These are phyloP conservation scores for Dalbergia cochinchinensis DNA, from an alignment of 306 rosid genomes.

Conservation along the genomic window DNA sequence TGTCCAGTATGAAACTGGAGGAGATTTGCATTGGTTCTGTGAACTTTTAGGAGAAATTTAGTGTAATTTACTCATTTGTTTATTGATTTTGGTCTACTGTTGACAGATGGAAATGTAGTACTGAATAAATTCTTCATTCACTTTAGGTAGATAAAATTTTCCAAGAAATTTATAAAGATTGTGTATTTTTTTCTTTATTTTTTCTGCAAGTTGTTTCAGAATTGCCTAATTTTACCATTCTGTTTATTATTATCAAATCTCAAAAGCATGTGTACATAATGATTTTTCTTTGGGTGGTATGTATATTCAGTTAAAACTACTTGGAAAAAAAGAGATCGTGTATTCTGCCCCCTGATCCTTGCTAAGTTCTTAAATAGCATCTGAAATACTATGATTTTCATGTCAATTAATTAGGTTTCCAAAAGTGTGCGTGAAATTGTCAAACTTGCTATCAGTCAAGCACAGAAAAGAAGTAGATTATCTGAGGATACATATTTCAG, in stretches of 20 bases:
- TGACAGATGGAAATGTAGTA: conserved; percentile 18
- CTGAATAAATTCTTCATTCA: conserved; percentile 12
- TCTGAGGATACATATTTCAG: conserved; percentile 77
- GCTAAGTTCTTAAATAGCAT: neutral
- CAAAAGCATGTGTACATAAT: conserved; percentile 17
- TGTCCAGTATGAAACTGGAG: conserved; percentile 16
- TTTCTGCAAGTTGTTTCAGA: conserved; percentile 17
- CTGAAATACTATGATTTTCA: conserved; percentile 29
- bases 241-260: conserved; percentile 26
- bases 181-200: neutral
- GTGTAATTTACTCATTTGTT: neutral
- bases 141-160: conserved; percentile 11
- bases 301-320: conserved; percentile 32
- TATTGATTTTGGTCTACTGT: neutral
- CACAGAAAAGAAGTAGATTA: conserved; percentile 79
- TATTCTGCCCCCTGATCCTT: conserved; percentile 20
- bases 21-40: neutral
- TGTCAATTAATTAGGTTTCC: conserved; percentile 64
- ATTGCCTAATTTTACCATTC: conserved; percentile 9
- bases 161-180: neutral
- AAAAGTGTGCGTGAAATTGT: conserved; percentile 87
- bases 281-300: conserved; percentile 2
- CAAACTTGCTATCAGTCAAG: conserved; percentile 88
- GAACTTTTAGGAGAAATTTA: neutral
- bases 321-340: neutral